phyloP scores from a whole-genome alignment of 2,329 filamentous ascomycete genomes.

The Penicillium sp. region DNA sequence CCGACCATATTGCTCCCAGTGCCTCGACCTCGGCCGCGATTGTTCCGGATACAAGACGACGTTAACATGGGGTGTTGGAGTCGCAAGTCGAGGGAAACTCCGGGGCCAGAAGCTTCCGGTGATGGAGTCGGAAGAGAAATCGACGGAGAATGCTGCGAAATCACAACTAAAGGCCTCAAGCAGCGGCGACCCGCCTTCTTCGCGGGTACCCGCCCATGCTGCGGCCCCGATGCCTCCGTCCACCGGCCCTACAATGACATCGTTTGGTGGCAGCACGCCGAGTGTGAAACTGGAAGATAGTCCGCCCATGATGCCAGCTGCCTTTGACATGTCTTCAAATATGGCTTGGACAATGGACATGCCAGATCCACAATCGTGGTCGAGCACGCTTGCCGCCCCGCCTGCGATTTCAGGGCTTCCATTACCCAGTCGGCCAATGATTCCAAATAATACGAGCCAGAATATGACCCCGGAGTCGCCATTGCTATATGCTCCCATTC shows the following conservation, averaged over 20 bases:
- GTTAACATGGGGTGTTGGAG: constrained; percentile 93
- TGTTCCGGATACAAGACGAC: constrained; percentile 97
- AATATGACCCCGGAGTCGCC: constrained; percentile 15
- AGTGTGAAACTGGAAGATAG: constrained; percentile 12
- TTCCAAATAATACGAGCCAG: constrained; percentile 15
- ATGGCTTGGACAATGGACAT: constrained; percentile 25
- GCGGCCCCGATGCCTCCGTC: constrained; percentile 6
- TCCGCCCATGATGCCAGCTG: constrained; percentile 9
- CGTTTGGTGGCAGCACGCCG: constrained; percentile 4
- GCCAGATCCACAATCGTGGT: constrained; percentile 26
- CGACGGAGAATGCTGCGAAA: constrained; percentile 28
- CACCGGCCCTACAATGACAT: constrained; percentile 3
- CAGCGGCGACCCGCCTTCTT: constrained; percentile 12
- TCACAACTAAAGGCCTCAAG: constrained; percentile 9
- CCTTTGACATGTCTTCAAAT: constrained; percentile 16
- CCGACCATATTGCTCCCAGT: constrained; percentile 92
- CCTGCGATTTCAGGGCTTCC: constrained; percentile 27
- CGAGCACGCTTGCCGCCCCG: constrained; percentile 14
- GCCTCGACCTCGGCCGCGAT: constrained; percentile 84
- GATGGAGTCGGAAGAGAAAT: constrained; percentile 45
- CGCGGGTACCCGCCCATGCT: constrained; percentile 7
- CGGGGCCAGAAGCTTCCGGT: constrained; percentile 77
- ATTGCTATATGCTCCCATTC: constrained; percentile 15
- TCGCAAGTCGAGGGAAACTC: constrained; percentile 92
- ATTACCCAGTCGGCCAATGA: constrained; percentile 16